These are phyloP conservation scores for Prunella vulgaris DNA, from an alignment of 257 asterid genomes.

Conservation along the genomic window DNA sequence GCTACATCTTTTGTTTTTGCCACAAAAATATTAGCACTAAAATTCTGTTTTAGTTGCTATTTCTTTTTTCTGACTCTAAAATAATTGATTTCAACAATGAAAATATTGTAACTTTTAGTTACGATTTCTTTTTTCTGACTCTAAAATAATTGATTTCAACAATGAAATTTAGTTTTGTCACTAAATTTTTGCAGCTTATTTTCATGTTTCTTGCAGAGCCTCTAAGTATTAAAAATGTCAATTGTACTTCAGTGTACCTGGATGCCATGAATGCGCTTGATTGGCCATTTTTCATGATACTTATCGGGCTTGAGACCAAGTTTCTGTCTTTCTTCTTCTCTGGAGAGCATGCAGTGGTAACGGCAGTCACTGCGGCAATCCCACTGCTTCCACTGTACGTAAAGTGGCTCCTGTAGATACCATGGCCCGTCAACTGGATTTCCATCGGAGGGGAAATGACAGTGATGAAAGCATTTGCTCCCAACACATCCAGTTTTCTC, in stretches of 20 bases:
- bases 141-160: too few relatives aligned
- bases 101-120: too few relatives aligned
- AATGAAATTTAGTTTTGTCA: too few relatives aligned
- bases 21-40: too few relatives aligned
- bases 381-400: constrained; percentile 79
- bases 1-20: too few relatives aligned
- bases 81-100: too few relatives aligned
- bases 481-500: constrained; percentile 82
- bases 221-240: neutral
- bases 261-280: constrained; percentile 61
- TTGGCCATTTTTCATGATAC: constrained; percentile 90
- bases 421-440: constrained; percentile 56
- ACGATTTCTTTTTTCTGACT: too few relatives aligned
- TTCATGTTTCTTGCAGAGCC: too few relatives aligned
- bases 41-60: too few relatives aligned
- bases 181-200: too few relatives aligned
- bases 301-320: constrained; percentile 67
- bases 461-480: constrained; percentile 65
- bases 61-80: too few relatives aligned
- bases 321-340: constrained; percentile 65
- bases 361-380: constrained; percentile 80
- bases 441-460: constrained; percentile 56
- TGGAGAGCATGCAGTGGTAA: constrained; percentile 64
- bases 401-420: constrained; percentile 87
- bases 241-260: constrained; percentile 42